Evolutionary conservation across 1,284 basidiomycete genomes (phyloP), one percentile per base, ranked within the genome.

Genomic region (Psilocybe mexicana): DNA sequence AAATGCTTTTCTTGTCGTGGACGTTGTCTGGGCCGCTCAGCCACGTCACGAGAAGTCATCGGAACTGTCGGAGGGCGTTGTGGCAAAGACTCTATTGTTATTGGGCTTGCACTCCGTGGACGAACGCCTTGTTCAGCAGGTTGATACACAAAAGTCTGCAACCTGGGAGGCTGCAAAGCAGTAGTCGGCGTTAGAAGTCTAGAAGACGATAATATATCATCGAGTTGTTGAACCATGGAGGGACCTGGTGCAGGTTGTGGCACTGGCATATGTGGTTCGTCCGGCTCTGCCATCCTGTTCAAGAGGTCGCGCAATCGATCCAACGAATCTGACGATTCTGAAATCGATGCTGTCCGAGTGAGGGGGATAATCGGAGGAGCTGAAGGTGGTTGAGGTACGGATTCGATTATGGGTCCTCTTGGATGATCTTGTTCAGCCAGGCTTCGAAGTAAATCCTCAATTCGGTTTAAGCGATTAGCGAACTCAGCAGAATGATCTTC

Each of bases 161-260:
- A 66, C 1, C 75, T 70, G 0, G 86, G 87, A 8, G 86, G 84
- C 0, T 72, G 79, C 10, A 81, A 74, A 6, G 72, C 72, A 18
- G 59, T 51, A 11, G 73, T 70, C 12, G 74, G 72, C 11, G 76
- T 71, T 0, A 76, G 65, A 30, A 72, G 71, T 10, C 75, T 70
- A 8, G 74, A 74, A 12, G 81, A 70, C 30, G 78, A 75, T 36
- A 88, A 63, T 18, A 88, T 76, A n/a, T 86, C 83, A 52, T 84
- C 79, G 6, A 90, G 68, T 56, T 83, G 79, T 55, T 86, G 79
- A 10, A 81, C 80, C 40, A 88, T 73, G 0, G 84, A 80, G 2
- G 76, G 79, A 8, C 79, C 81, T 11, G 77, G 76, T 12, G 80
- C 76, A 26, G 65, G 57, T 14, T 64, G 58, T 2, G 73, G 71